Percentiles rank a stretch among this genome's conserved stretches.
Conservation (phyloP, 352 stramenopile genomes). For the Phytophthora ohioensis region DNA sequence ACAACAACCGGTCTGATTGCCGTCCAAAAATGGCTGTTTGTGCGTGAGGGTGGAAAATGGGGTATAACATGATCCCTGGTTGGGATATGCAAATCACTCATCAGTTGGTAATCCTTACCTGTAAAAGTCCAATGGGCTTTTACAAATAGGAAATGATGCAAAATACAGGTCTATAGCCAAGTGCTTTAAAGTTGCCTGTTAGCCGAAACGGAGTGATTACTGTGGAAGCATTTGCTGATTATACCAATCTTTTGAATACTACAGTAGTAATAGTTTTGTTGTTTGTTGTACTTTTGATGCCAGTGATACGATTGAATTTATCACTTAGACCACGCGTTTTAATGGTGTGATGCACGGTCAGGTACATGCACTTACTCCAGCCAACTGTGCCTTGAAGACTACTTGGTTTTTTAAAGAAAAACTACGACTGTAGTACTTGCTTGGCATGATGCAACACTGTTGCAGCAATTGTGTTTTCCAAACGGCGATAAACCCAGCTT, state of each 20-base stretch:
- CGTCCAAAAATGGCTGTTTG: constrained; percentile 5
- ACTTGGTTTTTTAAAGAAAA: too few relatives aligned
- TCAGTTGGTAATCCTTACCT: constrained; percentile 90
- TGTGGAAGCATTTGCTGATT: constrained; percentile 76
- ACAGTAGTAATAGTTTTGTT: not conserved
- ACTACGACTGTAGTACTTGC: too few relatives aligned
- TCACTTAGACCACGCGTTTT: too few relatives aligned
- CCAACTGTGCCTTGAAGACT: too few relatives aligned
- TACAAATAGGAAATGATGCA: constrained; percentile 90
- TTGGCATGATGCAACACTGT: too few relatives aligned
- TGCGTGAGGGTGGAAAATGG: constrained; percentile 17
- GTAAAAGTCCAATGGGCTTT: constrained; percentile 63
- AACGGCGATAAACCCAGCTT: too few relatives aligned
- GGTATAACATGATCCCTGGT: constrained; percentile 3
- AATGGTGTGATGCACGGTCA: too few relatives aligned
- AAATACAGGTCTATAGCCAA: constrained; percentile 81
- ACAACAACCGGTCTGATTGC: too few relatives aligned
- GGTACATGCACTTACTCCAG: too few relatives aligned
- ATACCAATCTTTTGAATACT: constrained; percentile 41
- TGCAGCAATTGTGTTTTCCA: too few relatives aligned
- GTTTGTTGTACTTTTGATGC: not conserved
- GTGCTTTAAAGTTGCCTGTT: constrained; percentile 81
- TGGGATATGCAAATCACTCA: constrained; percentile 50
- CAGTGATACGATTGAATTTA: too few relatives aligned
- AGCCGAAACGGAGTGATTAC: constrained; percentile 84